A percentile compares a stretch with the other conserved stretches of the same genome.
Evolutionary conservation across 2,329 filamentous ascomycete species (phyloP).

Genomic region (Apiospora marii): DNA sequence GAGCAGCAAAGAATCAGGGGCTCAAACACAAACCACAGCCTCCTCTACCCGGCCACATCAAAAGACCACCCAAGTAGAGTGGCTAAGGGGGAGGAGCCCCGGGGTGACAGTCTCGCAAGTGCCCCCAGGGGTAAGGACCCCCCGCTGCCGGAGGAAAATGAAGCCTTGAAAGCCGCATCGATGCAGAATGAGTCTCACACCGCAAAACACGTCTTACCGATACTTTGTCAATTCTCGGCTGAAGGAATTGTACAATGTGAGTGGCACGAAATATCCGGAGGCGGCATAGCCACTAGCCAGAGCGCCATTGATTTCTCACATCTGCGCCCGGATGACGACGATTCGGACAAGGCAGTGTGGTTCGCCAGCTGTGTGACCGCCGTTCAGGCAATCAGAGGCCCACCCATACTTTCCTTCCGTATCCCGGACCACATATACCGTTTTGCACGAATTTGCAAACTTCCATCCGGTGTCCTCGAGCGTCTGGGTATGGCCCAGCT

Average conservation of each 20-base stretch:
- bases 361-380: slow-evolving; percentile 16
- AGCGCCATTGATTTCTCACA: background rate
- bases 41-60: background rate
- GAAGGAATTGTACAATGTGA: background rate
- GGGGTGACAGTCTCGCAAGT: background rate
- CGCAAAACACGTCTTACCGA: background rate
- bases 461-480: slow-evolving; percentile 5
- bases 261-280: background rate
- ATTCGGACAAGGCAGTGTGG: background rate
- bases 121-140: background rate
- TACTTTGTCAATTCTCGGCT: background rate
- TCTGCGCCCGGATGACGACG: background rate
- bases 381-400: background rate
- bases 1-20: background rate
- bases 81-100: background rate
- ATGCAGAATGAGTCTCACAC: background rate
- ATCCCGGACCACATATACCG: background rate
- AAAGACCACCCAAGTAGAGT: background rate
- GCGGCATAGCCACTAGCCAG: background rate
- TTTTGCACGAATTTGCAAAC: background rate
- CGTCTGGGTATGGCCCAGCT: background rate
- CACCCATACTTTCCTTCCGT: background rate
- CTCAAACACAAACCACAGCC: no score
- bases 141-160: background rate
- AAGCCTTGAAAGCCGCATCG: background rate